Base-by-base conservation (phyloP, 2,329 filamentous ascomycete species). In the Talaromyces marneffei region DNA sequence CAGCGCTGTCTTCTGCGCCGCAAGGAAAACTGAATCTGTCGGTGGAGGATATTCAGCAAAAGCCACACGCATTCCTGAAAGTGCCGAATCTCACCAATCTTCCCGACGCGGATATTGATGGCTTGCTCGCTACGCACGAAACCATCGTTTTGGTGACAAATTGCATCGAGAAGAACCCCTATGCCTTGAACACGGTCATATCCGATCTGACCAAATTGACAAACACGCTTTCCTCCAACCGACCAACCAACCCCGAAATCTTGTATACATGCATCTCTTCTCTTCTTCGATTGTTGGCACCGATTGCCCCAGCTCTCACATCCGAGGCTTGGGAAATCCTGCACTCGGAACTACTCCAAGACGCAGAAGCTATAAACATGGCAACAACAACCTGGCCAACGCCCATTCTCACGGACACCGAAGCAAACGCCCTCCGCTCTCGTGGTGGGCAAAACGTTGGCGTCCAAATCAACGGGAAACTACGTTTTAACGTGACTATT, bases 141-240 rank as follows among this genome's bases (percentile, higher is more conserved):
- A 87, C 87, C 3, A 87, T 94, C 59, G 71, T 74, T 3, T 87
- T 83, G 6, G 85, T 92, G 60, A 89, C 86, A 0, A 77, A 80
- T 5, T 87, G 89, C 2, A 87, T 92, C 69, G 81, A 87, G 23
- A 82, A 84, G 56, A 84, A 86, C 61, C 86, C 91, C 0, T 89
- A 92, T 71, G 82, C 88, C 0, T 80, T 96, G 58, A 96, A 96
- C 76, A 95, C 91, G 0, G 82, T 90, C 8, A 83, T 96, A 18
- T 94, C 90, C 1, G 88, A 93, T 69, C 80, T 96, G 14, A 96
- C 91, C 82, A 85, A 84, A 44, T 80, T 96, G 16, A 92, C 90
- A 3, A 96, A 96, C 71, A 74, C 79, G 0, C 76, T 92, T 14
- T 72, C 81, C 33, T 81, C 81, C 3, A 37, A 29, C 23, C 33